Conservation (phyloP, 148 eudicot species). For the Rhododendron williamsianum region DNA sequence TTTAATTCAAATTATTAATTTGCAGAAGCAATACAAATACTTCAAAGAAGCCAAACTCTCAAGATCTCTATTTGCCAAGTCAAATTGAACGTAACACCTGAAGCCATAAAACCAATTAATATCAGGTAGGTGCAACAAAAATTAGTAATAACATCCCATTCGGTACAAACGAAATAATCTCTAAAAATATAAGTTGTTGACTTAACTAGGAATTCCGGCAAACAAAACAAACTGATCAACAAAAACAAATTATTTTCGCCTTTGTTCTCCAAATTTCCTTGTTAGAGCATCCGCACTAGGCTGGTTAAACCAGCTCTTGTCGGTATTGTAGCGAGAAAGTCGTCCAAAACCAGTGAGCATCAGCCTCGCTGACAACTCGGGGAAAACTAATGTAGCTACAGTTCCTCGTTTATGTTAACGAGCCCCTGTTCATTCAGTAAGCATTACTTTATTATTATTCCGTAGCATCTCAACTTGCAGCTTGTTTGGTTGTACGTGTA, state of each 20-base stretch:
- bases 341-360: no score
- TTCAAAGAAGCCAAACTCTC: conserved; percentile 7
- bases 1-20: not conserved
- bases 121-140: not conserved
- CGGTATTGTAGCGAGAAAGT: no score
- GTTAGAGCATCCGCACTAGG: no score
- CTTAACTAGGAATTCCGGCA: not conserved
- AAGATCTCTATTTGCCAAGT: not conserved
- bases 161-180: not conserved
- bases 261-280: not conserved
- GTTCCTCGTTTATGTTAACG: no score
- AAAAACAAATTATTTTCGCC: not conserved
- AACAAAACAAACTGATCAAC: not conserved
- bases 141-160: not conserved
- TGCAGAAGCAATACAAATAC: not conserved
- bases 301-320: no score
- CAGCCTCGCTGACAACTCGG: no score
- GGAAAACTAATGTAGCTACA: no score
- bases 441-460: no score
- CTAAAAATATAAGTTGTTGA: not conserved
- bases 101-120: not conserved
- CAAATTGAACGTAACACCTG: conserved; percentile 7
- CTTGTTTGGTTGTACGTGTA: no score
- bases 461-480: no score
- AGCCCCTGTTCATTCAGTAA: no score